phyloP scores from a whole-genome alignment of 2,329 filamentous ascomycete species.

The Decorospora gaudefroyi region DNA sequence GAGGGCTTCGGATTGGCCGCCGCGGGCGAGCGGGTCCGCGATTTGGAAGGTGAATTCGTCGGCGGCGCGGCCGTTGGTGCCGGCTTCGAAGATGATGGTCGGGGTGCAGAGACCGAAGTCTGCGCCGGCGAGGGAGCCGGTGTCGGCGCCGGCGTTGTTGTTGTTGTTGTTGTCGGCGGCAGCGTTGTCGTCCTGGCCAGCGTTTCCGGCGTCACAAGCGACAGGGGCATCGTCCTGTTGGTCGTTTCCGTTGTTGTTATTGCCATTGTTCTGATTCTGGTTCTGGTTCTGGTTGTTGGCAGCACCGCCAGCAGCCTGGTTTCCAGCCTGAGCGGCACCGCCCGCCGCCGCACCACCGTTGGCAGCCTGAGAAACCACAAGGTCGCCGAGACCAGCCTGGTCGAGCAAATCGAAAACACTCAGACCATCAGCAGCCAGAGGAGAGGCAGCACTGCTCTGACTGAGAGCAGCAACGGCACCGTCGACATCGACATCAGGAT shows the following conservation, averaged over 20 bases:
- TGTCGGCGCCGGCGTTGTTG: conserved; percentile 13
- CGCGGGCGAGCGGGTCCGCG: conserved; percentile 62
- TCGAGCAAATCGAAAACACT: conserved; percentile 68
- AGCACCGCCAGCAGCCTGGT: background rate
- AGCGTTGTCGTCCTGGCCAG: conserved; percentile 25
- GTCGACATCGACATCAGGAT: conserved; percentile 64
- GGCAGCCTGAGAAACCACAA: conserved; percentile 54
- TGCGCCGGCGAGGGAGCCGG: conserved; percentile 24
- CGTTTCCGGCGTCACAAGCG: conserved; percentile 17
- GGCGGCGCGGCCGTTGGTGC: conserved; percentile 56
- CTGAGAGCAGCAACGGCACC: conserved; percentile 66
- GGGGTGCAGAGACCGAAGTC: conserved; percentile 48
- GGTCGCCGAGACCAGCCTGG: conserved; percentile 66
- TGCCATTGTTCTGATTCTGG: conserved; percentile 6
- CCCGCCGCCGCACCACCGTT: conserved; percentile 44
- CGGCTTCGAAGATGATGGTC: conserved; percentile 65
- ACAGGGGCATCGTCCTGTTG: conserved; percentile 23
- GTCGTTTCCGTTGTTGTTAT: conserved; percentile 8
- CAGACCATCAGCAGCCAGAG: conserved; percentile 64
- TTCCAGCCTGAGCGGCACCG: conserved; percentile 28
- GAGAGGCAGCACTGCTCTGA: conserved; percentile 55
- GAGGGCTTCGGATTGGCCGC: conserved; percentile 68
- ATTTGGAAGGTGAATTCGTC: conserved; percentile 71
- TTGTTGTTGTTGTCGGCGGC: conserved; percentile 14
- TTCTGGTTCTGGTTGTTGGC: conserved; percentile 19